Evolutionary conservation across 352 stramenopile genomes (phyloP).

Genomic region (Pythium coloratum): DNA sequence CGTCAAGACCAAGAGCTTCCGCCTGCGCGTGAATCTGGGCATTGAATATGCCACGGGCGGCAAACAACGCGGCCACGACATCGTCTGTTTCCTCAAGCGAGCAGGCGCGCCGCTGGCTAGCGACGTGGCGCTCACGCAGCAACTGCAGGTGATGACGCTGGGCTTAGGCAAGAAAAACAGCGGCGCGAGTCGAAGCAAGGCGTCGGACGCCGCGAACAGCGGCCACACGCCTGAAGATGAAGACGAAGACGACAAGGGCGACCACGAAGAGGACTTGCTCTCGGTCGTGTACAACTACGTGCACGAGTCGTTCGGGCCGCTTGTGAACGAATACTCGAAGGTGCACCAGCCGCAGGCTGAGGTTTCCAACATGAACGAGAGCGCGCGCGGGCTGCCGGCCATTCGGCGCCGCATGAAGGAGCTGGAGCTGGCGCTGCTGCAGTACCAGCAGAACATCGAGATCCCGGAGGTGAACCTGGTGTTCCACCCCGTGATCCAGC

Average conservation of each 20-base stretch:
- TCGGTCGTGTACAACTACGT: slow-evolving; percentile 89
- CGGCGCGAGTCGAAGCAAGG: slow-evolving; percentile 25
- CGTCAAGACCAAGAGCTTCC: slow-evolving; percentile 22
- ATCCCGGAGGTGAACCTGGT: slow-evolving; percentile 92
- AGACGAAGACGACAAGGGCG: slow-evolving; percentile 38
- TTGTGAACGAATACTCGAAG: slow-evolving; percentile 87
- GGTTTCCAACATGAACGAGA: slow-evolving; percentile 60
- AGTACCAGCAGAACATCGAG: slow-evolving; percentile 94
- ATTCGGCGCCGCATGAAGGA: slow-evolving; percentile 93
- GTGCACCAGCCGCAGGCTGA: slow-evolving; percentile 77
- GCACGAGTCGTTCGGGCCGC: slow-evolving; percentile 84
- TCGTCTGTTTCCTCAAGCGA: slow-evolving; percentile 89
- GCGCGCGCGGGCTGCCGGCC: slow-evolving; percentile 68
- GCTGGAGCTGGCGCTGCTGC: slow-evolving; percentile 91
- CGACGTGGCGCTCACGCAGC: slow-evolving; percentile 72
- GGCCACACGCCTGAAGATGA: slow-evolving; percentile 69
- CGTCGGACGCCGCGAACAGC: slow-evolving; percentile 36
- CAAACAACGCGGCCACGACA: slow-evolving; percentile 69
- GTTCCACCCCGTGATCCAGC: slow-evolving; percentile 87
- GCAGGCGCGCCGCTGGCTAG: slow-evolving; percentile 61
- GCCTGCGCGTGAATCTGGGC: slow-evolving; percentile 73
- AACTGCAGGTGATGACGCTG: slow-evolving; percentile 88
- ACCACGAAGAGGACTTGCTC: slow-evolving; percentile 66
- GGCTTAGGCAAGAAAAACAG: slow-evolving; percentile 53
- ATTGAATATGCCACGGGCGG: slow-evolving; percentile 62